phyloP scores from a whole-genome alignment of 129 eudicot species.

The Silybum marianum region DNA sequence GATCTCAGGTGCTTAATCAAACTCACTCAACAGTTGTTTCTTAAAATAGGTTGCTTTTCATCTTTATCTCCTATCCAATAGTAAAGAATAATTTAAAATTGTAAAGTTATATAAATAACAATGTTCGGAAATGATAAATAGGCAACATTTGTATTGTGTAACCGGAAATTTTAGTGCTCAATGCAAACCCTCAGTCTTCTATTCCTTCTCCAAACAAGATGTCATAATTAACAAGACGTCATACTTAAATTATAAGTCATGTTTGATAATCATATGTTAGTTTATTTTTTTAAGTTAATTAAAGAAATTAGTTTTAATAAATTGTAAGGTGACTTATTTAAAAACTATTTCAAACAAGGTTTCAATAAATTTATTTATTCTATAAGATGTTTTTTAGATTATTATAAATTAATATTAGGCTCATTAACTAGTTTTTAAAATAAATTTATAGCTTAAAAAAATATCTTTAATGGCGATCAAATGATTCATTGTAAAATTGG shows the following conservation, averaged over 20 bases:
- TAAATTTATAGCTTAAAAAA: not conserved
- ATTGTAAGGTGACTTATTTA: no score
- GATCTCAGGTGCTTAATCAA: slow-evolving; percentile 24
- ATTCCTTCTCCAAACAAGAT: not conserved
- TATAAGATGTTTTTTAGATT: no score
- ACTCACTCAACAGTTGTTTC: not conserved
- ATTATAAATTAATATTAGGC: not conserved
- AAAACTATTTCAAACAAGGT: no score
- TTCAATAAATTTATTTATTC: no score
- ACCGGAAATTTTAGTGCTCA: not conserved
- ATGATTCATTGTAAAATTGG: not conserved
- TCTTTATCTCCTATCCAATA: not conserved
- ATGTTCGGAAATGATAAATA: not conserved
- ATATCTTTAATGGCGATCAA: not conserved
- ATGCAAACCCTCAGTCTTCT: not conserved
- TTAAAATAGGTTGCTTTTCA: not conserved
- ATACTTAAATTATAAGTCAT: not conserved
- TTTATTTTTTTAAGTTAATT: not conserved
- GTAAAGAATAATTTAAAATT: not conserved
- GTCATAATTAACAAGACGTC: not conserved
- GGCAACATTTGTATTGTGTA: not conserved
- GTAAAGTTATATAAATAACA: not conserved
- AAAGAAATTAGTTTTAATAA: not conserved
- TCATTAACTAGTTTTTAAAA: not conserved
- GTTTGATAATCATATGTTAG: not conserved